Evolutionary conservation across 2,329 filamentous ascomycete species (phyloP).

Genomic region (Xenoacremonium recifei): DNA sequence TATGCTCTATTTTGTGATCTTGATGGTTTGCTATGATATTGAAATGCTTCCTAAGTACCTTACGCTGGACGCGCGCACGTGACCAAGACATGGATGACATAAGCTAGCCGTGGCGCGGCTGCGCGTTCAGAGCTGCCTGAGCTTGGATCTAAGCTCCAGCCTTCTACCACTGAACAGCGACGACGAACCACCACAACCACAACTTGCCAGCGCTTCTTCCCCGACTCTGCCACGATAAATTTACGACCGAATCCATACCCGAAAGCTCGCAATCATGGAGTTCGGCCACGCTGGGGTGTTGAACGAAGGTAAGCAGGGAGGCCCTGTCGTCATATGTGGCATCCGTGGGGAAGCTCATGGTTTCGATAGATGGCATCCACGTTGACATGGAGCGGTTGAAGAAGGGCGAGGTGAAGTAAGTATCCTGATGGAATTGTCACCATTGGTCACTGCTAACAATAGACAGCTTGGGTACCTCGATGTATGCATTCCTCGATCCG

Average conservation of each 20-base stretch:
- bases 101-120: constrained; percentile 26
- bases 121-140: constrained; percentile 50
- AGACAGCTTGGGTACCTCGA: constrained; percentile 87
- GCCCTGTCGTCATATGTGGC: constrained; percentile 20
- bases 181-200: constrained; percentile 22
- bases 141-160: constrained; percentile 38
- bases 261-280: constrained; percentile 55
- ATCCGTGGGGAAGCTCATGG: constrained; percentile 20
- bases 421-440: constrained; percentile 17
- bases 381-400: constrained; percentile 98
- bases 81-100: constrained; percentile 6
- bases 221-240: no score
- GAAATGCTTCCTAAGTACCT: no score
- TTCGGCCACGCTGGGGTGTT: constrained; percentile 61
- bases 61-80: no score
- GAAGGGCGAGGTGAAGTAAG: constrained; percentile 98
- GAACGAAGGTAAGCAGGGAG: constrained; percentile 55
- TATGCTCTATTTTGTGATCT: no score
- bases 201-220: no score
- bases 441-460: constrained; percentile 27
- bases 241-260: not conserved
- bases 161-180: constrained; percentile 26
- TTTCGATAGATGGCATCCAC: constrained; percentile 86
- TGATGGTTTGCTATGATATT: no score
- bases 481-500: constrained; percentile 57